phyloP scores from a whole-genome alignment of 2,329 filamentous ascomycete species.

The Colletotrichum cordylinicola region DNA sequence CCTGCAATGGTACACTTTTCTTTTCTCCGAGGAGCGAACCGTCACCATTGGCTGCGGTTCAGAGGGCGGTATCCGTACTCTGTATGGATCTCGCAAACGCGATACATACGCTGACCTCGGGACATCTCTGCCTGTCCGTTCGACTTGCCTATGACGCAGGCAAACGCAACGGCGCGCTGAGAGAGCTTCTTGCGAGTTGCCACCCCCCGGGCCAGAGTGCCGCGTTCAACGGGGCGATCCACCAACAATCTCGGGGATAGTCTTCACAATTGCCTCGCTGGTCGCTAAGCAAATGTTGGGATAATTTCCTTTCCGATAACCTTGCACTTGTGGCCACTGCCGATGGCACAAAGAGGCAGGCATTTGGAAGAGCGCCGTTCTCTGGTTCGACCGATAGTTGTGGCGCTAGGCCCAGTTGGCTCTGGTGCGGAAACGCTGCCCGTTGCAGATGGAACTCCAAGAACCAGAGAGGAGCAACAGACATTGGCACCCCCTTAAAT shows the following conservation, averaged over 20 bases:
- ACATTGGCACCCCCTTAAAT: slow-evolving; percentile 24
- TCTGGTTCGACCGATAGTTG: slow-evolving; percentile 22
- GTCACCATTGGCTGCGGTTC: background rate
- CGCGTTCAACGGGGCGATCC: background rate
- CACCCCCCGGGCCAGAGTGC: background rate
- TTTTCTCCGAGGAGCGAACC: background rate
- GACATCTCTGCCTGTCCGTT: background rate
- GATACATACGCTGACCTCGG: background rate
- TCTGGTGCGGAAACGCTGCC: slow-evolving; percentile 21
- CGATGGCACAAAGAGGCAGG: slow-evolving; percentile 7
- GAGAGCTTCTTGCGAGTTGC: background rate
- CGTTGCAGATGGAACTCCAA: slow-evolving; percentile 18
- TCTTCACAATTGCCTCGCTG: slow-evolving; percentile 7
- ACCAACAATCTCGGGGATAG: slow-evolving; percentile 20
- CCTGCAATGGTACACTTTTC: background rate
- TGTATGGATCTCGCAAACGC: background rate
- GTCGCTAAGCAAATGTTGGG: background rate
- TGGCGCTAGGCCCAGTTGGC: slow-evolving; percentile 9
- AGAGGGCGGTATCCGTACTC: background rate
- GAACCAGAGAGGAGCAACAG: slow-evolving; percentile 14
- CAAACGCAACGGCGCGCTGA: background rate
- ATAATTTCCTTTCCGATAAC: slow-evolving; percentile 14
- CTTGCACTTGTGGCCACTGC: background rate
- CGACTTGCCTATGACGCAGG: background rate
- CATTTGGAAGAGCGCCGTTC: background rate